These are phyloP conservation scores for Allium sativum DNA, from an alignment of 106 monocot genomes.

Conservation along the genomic window DNA sequence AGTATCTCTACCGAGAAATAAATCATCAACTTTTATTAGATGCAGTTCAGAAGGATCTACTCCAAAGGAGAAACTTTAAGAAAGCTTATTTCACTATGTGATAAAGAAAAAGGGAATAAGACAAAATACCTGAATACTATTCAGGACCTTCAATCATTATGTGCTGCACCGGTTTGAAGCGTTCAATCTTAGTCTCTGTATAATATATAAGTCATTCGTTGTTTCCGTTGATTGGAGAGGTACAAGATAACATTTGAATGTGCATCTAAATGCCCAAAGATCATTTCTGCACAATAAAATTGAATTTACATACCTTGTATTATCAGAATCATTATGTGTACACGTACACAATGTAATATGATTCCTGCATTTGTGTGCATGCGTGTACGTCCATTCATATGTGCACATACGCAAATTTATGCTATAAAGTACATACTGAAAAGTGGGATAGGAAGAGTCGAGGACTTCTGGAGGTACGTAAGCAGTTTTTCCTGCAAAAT, in stretches of 20 bases:
- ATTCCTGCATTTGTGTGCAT: background rate
- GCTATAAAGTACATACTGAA: slow-evolving; percentile 40
- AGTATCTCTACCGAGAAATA: too few relatives aligned
- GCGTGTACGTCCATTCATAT: too few relatives aligned
- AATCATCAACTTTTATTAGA: too few relatives aligned
- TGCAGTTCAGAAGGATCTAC: too few relatives aligned
- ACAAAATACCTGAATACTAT: too few relatives aligned
- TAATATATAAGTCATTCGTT: slow-evolving; percentile 91
- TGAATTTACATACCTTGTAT: background rate
- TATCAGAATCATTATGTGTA: background rate
- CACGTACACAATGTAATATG: background rate
- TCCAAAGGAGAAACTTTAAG: too few relatives aligned
- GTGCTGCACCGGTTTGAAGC: too few relatives aligned
- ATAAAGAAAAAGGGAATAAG: too few relatives aligned
- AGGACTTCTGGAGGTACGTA: slow-evolving; percentile 94
- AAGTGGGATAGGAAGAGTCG: slow-evolving; percentile 58
- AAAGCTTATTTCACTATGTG: too few relatives aligned
- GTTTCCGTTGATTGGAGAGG: slow-evolving; percentile 84
- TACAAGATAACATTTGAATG: slow-evolving; percentile 96
- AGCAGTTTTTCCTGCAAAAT: slow-evolving; percentile 89
- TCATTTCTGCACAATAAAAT: slow-evolving; percentile 63
- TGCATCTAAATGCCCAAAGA: slow-evolving; percentile 96
- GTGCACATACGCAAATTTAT: background rate
- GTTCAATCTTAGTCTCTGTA: too few relatives aligned
- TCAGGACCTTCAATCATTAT: too few relatives aligned